phyloP scores from a whole-genome alignment of 345 rosid species.

The Eucalyptus regnans region DNA sequence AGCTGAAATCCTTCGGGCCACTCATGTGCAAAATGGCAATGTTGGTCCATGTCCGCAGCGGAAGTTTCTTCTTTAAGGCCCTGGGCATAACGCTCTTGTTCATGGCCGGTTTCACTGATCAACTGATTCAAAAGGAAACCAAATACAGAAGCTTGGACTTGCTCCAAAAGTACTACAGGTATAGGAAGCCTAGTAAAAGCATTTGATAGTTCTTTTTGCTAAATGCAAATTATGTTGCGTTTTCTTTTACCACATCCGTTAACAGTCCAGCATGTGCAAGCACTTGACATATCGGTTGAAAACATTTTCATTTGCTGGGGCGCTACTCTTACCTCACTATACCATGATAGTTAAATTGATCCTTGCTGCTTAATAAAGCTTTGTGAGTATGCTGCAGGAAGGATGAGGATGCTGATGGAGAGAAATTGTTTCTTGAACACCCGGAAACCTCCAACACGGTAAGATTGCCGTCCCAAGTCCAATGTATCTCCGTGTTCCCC shows the following conservation, averaged over 20 bases:
- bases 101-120: conserved; percentile 54
- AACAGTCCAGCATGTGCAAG: not conserved
- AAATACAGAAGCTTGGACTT: conserved; percentile 31
- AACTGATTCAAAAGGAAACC: conserved; percentile 38
- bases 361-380: not conserved
- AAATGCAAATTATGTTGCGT: not conserved
- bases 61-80: conserved; percentile 67
- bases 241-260: not conserved
- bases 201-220: not conserved
- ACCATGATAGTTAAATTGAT: not conserved
- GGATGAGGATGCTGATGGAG: conserved; percentile 37
- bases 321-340: not conserved
- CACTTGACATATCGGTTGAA: not conserved
- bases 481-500: not conserved
- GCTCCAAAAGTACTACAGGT: conserved; percentile 53
- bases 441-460: conserved; percentile 5
- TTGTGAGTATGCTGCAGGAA: conserved; percentile 15
- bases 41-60: conserved; percentile 30
- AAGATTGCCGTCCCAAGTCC: not conserved
- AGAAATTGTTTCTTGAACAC: conserved; percentile 26
- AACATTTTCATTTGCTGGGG: not conserved
- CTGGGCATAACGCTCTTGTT: conserved; percentile 45
- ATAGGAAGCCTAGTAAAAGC: not conserved
- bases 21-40: conserved; percentile 34
- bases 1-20: conserved; percentile 53